These are phyloP conservation scores for Fusarium bactridioides DNA, from an alignment of 2,329 filamentous ascomycete genomes.

Conservation along the genomic window DNA sequence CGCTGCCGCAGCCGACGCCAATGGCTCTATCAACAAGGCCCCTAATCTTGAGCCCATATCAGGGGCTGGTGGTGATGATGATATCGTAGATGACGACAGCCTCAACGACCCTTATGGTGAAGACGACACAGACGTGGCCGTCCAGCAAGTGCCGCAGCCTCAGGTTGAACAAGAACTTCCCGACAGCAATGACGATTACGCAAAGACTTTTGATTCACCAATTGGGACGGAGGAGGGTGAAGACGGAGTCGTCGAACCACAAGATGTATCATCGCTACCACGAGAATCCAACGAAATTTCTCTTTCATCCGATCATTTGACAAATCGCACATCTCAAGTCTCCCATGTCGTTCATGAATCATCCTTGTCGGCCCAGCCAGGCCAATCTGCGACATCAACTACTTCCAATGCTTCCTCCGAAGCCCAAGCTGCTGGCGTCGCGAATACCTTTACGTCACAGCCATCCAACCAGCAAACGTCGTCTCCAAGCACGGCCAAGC, in stretches of 20 bases:
- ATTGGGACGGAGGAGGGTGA: constrained; percentile 48
- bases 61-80: constrained; percentile 48
- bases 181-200: constrained; percentile 58
- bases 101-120: constrained; percentile 58
- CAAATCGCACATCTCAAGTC: constrained; percentile 44
- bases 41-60: constrained; percentile 46
- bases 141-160: constrained; percentile 39
- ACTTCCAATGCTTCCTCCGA: constrained; percentile 42
- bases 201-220: constrained; percentile 60
- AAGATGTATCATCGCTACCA: constrained; percentile 55
- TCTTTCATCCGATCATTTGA: constrained; percentile 51
- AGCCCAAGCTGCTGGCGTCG: constrained; percentile 38
- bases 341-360: constrained; percentile 46
- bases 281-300: constrained; percentile 54
- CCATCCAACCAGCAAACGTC: constrained; percentile 35
- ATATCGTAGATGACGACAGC: constrained; percentile 56
- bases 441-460: constrained; percentile 31
- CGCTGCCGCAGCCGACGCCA: constrained; percentile 35
- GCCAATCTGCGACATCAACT: constrained; percentile 35
- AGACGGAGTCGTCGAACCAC: constrained; percentile 47
- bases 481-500: constrained; percentile 40
- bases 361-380: constrained; percentile 40
- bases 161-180: constrained; percentile 43
- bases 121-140: constrained; percentile 44
- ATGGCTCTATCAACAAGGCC: constrained; percentile 42